Conservation (phyloP, 139 green algal species). For the Astrephomene gubernaculifera region DNA sequence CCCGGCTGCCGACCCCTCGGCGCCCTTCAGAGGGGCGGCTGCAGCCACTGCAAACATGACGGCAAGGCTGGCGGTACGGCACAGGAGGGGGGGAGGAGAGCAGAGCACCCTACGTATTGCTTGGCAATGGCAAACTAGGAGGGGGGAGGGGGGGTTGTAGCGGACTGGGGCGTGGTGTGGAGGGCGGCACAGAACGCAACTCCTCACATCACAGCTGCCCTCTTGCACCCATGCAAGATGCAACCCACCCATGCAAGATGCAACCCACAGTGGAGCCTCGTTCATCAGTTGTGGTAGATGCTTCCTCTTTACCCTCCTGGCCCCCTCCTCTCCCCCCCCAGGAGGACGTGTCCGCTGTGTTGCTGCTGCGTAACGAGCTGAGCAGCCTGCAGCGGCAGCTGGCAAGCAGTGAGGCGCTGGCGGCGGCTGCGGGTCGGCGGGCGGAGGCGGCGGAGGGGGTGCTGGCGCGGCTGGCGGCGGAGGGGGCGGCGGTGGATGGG, state of each 20-base stretch:
- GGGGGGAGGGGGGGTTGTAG: background rate
- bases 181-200: background rate
- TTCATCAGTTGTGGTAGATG: no score
- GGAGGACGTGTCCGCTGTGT: constrained; percentile 60
- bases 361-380: constrained; percentile 64
- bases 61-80: no score
- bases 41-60: no score
- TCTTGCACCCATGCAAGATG: background rate
- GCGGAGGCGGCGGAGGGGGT: constrained; percentile 35
- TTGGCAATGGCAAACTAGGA: background rate
- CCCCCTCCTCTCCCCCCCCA: background rate
- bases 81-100: no score
- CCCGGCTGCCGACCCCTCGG: no score
- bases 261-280: no score
- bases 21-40: no score
- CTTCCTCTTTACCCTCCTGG: no score
- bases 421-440: constrained; percentile 20
- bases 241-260: background rate
- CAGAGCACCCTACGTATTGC: no score
- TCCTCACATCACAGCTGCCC: background rate
- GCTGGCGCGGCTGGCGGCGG: background rate
- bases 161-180: background rate
- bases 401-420: constrained; percentile 1
- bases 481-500: background rate
- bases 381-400: constrained; percentile 47